A percentile compares a stretch with the other conserved stretches of the same genome.
Evolutionary conservation across 2,329 filamentous ascomycete species (phyloP).

Genomic region (Aspergillus aculeatinus): DNA sequence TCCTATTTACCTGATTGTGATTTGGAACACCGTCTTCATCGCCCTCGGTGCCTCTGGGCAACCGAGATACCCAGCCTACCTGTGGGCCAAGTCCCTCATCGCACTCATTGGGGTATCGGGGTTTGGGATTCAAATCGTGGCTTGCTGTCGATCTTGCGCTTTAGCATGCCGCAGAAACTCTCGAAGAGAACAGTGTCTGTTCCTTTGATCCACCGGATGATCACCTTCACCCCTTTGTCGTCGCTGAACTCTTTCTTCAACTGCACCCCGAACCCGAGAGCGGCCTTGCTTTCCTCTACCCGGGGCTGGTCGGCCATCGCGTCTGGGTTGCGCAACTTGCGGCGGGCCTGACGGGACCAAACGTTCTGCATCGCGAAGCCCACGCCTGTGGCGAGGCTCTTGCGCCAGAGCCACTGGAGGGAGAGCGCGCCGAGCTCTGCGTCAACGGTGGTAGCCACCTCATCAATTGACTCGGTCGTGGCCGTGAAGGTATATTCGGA

Average conservation of each 20-base stretch:
- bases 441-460: constrained; percentile 42
- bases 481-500: constrained; percentile 50
- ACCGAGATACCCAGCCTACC: constrained; percentile 39
- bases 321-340: constrained; percentile 47
- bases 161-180: constrained; percentile 81
- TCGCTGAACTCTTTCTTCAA: constrained; percentile 40
- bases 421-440: constrained; percentile 57
- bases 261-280: constrained; percentile 61
- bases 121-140: background rate
- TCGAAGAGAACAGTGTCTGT: constrained; percentile 73
- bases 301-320: constrained; percentile 30
- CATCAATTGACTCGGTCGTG: constrained; percentile 27
- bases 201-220: constrained; percentile 73
- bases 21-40: constrained; percentile 40
- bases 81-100: constrained; percentile 46
- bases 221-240: constrained; percentile 48
- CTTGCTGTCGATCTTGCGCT: constrained; percentile 48
- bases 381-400: constrained; percentile 53
- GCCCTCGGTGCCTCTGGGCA: constrained; percentile 44
- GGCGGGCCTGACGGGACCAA: constrained; percentile 73
- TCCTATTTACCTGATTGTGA: background rate
- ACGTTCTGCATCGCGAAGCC: constrained; percentile 67
- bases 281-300: constrained; percentile 40
- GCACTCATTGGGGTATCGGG: constrained; percentile 26
- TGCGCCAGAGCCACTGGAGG: constrained; percentile 65